A percentile compares a stretch with the other conserved stretches of the same genome.
phyloP scores from a whole-genome alignment of 2,329 filamentous ascomycete species.

The Stagonosporopsis tanaceti region DNA sequence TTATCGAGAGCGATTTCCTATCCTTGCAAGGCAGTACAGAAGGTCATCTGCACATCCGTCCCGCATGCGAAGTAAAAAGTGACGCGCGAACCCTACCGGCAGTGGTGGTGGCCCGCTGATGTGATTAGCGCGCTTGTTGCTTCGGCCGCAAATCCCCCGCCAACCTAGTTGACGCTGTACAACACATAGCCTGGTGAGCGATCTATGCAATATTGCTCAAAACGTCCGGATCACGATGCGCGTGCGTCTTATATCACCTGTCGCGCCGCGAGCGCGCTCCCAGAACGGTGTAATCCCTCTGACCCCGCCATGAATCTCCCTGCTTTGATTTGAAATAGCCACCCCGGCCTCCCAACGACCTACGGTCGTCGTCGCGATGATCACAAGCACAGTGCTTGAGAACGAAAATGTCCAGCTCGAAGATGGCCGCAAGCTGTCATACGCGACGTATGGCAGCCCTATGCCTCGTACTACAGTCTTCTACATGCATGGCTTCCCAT shows the following conservation, averaged over 20 bases:
- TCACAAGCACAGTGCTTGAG: constrained; percentile 30
- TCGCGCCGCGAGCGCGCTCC: neutral
- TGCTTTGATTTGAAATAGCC: constrained; percentile 11
- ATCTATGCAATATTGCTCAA: constrained; percentile 15
- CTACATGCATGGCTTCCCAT: constrained; percentile 56
- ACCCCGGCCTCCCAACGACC: constrained; percentile 4
- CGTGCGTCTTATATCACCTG: constrained; percentile 9
- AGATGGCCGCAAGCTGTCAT: constrained; percentile 54
- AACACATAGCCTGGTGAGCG: constrained; percentile 16
- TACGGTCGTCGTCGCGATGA: constrained; percentile 7
- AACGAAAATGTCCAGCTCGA: constrained; percentile 37
- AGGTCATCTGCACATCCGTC: constrained; percentile 15
- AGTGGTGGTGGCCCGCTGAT: constrained; percentile 8
- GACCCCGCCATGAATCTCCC: constrained; percentile 4
- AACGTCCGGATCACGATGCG: constrained; percentile 15
- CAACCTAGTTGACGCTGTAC: constrained; percentile 18
- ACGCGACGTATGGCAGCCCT: constrained; percentile 54
- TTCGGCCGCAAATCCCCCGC: constrained; percentile 9
- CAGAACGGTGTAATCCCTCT: neutral
- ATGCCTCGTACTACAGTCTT: constrained; percentile 53
- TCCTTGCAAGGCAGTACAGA: constrained; percentile 6
- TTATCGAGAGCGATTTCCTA: constrained; percentile 1
- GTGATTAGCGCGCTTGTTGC: constrained; percentile 12
- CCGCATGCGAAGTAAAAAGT: constrained; percentile 14
- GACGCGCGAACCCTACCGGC: constrained; percentile 9